Conservation (phyloP, 176 grass and related monocot species). For the Avena atlantica region DNA sequence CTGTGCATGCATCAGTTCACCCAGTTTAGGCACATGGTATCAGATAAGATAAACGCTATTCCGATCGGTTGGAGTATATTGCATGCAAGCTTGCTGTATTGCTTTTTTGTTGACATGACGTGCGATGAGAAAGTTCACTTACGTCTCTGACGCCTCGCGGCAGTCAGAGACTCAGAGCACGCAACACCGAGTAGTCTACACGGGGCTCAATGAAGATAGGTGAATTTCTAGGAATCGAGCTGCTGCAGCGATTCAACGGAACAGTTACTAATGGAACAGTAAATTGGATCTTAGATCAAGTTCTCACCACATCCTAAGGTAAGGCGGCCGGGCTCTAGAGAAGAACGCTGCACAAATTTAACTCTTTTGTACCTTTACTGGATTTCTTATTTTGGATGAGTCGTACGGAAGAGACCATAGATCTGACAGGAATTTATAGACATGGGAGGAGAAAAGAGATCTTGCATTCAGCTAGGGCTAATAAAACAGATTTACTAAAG, state of each 20-base stretch:
- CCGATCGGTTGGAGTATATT: neutral
- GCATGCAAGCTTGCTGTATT: constrained; percentile 34
- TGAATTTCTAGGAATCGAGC: neutral
- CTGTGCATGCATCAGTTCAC: neutral
- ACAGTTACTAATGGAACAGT: constrained; percentile 58
- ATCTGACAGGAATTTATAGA: neutral
- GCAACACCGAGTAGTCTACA: constrained; percentile 16
- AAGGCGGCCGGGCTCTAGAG: neutral
- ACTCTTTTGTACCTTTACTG: neutral
- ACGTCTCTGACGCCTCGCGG: neutral
- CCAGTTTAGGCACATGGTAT: neutral
- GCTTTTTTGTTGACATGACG: constrained; percentile 16
- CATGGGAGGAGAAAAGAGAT: neutral
- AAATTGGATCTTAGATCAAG: neutral
- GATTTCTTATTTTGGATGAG: neutral
- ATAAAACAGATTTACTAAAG: constrained; percentile 24
- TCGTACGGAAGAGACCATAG: neutral
- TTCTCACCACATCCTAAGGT: neutral
- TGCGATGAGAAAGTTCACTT: neutral
- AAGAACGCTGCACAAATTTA: neutral
- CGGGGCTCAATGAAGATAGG: constrained; percentile 36
- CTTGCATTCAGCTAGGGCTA: neutral
- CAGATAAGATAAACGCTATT: neutral
- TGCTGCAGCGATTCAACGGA: constrained; percentile 27
- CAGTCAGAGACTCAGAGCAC: neutral